phyloP scores from a whole-genome alignment of 805 yeast genomes.

The Grigorovia yakushimaensis region DNA sequence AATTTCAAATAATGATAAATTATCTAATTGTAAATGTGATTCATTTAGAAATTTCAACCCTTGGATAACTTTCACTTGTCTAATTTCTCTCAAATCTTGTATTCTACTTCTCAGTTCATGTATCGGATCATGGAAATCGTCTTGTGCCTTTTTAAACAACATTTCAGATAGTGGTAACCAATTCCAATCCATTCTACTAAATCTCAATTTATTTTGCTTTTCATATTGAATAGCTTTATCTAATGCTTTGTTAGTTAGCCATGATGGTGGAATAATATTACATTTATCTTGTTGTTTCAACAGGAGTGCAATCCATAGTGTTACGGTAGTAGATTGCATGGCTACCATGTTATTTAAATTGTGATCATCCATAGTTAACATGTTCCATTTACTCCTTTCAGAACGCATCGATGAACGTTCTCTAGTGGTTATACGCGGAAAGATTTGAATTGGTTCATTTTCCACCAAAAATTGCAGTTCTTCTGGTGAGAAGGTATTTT shows the following conservation, averaged over 20 bases:
- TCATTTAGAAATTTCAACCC: slow-evolving; percentile 76
- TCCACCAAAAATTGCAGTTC: slow-evolving; percentile 84
- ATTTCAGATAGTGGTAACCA: slow-evolving; percentile 81
- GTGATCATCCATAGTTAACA: slow-evolving; percentile 31
- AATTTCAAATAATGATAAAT: slow-evolving; percentile 73
- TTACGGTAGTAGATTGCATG: slow-evolving; percentile 58
- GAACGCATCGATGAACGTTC: slow-evolving; percentile 5
- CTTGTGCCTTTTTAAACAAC: slow-evolving; percentile 56
- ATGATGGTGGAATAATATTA: slow-evolving; percentile 72
- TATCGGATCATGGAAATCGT: slow-evolving; percentile 67
- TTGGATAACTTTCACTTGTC: slow-evolving; percentile 69
- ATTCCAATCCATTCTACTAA: slow-evolving; percentile 69
- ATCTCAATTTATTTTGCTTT: slow-evolving; percentile 42
- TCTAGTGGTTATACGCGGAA: slow-evolving; percentile 51
- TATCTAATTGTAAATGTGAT: slow-evolving; percentile 72
- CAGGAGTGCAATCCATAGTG: slow-evolving; percentile 81
- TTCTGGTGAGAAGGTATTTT: slow-evolving; percentile 53
- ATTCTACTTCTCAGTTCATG: slow-evolving; percentile 59
- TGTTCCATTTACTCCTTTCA: slow-evolving; percentile 13
- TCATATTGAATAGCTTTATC: slow-evolving; percentile 59
- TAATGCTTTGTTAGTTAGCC: slow-evolving; percentile 57
- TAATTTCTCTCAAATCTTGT: slow-evolving; percentile 76
- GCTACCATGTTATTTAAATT: slow-evolving; percentile 35
- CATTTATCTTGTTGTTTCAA: slow-evolving; percentile 80
- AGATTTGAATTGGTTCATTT: slow-evolving; percentile 57